Conservation (phyloP, 2,329 filamentous ascomycete species). For the Didymellaceae sp. region DNA sequence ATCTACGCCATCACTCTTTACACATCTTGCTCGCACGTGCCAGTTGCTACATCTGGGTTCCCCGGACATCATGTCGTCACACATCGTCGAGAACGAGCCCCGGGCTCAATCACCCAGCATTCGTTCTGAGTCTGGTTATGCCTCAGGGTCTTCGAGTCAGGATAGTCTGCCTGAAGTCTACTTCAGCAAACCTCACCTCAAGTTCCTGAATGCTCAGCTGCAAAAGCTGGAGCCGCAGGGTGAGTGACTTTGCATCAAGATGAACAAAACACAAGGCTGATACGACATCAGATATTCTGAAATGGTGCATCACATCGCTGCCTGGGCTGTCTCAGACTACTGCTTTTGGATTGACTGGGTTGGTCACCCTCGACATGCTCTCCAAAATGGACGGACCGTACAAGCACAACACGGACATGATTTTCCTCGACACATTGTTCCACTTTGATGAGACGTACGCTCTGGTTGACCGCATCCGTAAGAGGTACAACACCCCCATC, state of each 20-base stretch:
- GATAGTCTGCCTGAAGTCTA: slow-evolving; percentile 74
- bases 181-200: slow-evolving; percentile 86
- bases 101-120: slow-evolving; percentile 37
- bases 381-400: slow-evolving; percentile 72
- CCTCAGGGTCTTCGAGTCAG: slow-evolving; percentile 68
- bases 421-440: slow-evolving; percentile 62
- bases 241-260: slow-evolving; percentile 44
- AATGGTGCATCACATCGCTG: slow-evolving; percentile 89
- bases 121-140: slow-evolving; percentile 82
- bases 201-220: slow-evolving; percentile 88
- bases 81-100: slow-evolving; percentile 31
- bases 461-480: slow-evolving; percentile 70
- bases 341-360: slow-evolving; percentile 59
- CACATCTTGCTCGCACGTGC: slow-evolving; percentile 32
- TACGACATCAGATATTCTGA: slow-evolving; percentile 71
- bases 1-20: slow-evolving; percentile 14
- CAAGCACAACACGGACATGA: slow-evolving; percentile 60
- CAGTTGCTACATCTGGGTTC: slow-evolving; percentile 12
- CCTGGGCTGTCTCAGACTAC: slow-evolving; percentile 75
- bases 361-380: slow-evolving; percentile 68
- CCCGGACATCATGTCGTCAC: slow-evolving; percentile 37
- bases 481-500: slow-evolving; percentile 77
- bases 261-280: slow-evolving; percentile 30
- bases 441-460: slow-evolving; percentile 60
- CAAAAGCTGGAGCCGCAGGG: slow-evolving; percentile 83